These are phyloP conservation scores for Solanum aculeatissimum DNA, from an alignment of 305 asterid genomes.

Conservation along the genomic window DNA sequence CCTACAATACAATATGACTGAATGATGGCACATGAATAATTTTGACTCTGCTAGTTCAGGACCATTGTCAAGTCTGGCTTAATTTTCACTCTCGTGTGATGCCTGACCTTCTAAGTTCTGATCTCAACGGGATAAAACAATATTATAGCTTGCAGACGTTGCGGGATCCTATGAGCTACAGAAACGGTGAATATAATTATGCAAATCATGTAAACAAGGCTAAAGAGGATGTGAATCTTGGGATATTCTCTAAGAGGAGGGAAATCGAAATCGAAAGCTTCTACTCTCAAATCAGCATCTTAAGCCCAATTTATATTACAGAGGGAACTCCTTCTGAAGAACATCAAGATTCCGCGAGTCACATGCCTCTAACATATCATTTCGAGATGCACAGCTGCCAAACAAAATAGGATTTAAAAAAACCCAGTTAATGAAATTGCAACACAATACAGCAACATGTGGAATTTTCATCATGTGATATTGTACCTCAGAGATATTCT, in stretches of 20 bases:
- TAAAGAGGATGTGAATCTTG: not conserved
- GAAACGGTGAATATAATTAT: not conserved
- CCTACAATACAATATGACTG: not conserved
- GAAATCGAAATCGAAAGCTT: not conserved
- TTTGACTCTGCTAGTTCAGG: not conserved
- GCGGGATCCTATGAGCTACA: not conserved
- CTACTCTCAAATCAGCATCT: not conserved
- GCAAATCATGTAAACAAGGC: not conserved
- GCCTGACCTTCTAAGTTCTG: not conserved
- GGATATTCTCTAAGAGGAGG: not conserved
- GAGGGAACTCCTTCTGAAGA: slow-evolving; percentile 38
- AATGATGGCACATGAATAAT: not conserved
- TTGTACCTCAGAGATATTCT: slow-evolving; percentile 85
- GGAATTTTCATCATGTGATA: not conserved
- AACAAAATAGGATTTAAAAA: not conserved
- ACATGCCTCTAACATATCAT: slow-evolving; percentile 91
- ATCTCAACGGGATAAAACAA: not conserved
- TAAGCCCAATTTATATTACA: slow-evolving; percentile 4
- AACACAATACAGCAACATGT: not conserved
- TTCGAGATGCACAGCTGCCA: slow-evolving; percentile 80
- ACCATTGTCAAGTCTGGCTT: not conserved
- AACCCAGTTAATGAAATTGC: not conserved
- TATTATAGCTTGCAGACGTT: not conserved
- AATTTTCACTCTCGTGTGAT: not conserved
- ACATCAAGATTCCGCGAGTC: slow-evolving; percentile 60